Evolutionary conservation across 345 rosid genomes (phyloP).

Genomic region (Pistacia atlantica): DNA sequence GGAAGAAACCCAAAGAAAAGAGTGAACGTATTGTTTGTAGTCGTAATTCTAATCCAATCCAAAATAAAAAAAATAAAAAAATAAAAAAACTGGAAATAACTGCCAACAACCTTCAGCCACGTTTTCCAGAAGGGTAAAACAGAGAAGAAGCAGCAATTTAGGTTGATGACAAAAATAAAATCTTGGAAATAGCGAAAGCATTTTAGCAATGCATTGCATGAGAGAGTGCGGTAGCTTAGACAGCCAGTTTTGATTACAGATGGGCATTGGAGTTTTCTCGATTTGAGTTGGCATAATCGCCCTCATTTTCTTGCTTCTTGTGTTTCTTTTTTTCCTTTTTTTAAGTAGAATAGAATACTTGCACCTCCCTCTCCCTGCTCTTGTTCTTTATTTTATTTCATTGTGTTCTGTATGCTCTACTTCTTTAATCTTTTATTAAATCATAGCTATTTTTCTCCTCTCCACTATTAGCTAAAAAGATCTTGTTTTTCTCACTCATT

Average conservation of each 20-base stretch:
- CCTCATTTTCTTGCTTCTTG: background rate
- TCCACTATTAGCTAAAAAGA: slow-evolving; percentile 24
- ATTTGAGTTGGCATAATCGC: slow-evolving; percentile 44
- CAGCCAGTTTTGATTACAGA: slow-evolving; percentile 1
- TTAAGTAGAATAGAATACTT: no score
- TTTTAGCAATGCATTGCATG: background rate
- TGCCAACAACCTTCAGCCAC: background rate
- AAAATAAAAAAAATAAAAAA: no score
- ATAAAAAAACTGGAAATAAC: background rate
- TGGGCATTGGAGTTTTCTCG: slow-evolving; percentile 53
- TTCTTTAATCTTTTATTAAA: no score
- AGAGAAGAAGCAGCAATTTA: background rate
- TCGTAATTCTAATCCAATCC: no score
- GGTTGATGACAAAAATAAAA: background rate
- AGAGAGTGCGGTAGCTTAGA: background rate
- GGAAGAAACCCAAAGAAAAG: no score
- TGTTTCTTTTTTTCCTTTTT: slow-evolving; percentile 29
- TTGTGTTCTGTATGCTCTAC: slow-evolving; percentile 18
- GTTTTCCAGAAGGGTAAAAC: background rate
- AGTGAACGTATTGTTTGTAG: no score
- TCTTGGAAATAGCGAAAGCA: background rate
- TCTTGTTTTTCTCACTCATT: slow-evolving; percentile 24
- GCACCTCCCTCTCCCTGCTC: background rate
- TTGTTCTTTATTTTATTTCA: slow-evolving; percentile 8
- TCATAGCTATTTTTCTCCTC: slow-evolving; percentile 9